Conservation (phyloP, 2,329 filamentous ascomycete species). For the Venturia oleaginea region DNA sequence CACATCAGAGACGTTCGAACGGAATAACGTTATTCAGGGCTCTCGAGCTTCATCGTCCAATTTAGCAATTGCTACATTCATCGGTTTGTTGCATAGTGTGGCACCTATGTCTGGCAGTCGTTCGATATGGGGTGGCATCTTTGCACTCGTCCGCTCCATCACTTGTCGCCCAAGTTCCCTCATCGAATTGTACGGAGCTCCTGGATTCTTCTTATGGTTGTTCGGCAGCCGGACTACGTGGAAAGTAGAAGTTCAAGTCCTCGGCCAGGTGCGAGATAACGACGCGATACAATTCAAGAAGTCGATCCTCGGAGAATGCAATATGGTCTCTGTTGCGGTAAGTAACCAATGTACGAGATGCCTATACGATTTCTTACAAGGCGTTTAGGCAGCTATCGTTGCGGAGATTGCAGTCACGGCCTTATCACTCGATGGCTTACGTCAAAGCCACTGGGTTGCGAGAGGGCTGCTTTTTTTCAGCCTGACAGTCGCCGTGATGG, state of each 20-base stretch:
- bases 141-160: too few species aligned
- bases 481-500: background rate
- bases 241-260: background rate
- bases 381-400: conserved; percentile 1
- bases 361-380: background rate
- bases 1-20: background rate
- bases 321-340: background rate
- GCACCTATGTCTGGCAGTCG: too few species aligned
- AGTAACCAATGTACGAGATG: background rate
- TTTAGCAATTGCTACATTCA: background rate
- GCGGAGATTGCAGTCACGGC: conserved; percentile 5
- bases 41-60: background rate
- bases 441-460: background rate
- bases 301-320: background rate
- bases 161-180: background rate
- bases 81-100: too few species aligned
- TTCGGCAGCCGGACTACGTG: conserved; percentile 3
- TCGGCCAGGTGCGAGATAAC: background rate
- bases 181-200: background rate
- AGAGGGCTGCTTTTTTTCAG: background rate
- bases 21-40: background rate
- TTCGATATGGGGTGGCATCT: too few species aligned
- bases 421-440: background rate
- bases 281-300: background rate
- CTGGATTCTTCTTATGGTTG: background rate